phyloP scores from a whole-genome alignment of 495 filamentous ascomycete species.

The Trichoderma reesei region DNA sequence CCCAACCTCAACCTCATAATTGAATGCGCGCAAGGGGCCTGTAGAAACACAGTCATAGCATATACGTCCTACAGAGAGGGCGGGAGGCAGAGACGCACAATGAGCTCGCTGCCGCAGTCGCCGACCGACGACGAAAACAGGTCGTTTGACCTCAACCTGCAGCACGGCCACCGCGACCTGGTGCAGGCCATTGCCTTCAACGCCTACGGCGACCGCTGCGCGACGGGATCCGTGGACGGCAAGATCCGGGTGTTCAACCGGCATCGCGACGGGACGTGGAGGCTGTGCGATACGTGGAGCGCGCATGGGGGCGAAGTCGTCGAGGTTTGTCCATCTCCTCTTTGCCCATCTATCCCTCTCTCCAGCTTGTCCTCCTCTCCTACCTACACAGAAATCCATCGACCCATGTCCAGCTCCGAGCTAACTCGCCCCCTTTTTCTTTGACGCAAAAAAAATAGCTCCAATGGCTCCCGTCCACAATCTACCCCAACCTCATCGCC shows the following conservation, averaged over 20 bases:
- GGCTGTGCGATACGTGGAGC: constrained; percentile 74
- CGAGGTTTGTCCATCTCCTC: constrained; percentile 48
- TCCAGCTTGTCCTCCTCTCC: background rate
- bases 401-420: too few relatives aligned
- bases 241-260: constrained; percentile 85
- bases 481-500: constrained; percentile 47
- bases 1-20: too few relatives aligned
- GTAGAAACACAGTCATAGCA: too few relatives aligned
- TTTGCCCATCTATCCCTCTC: background rate
- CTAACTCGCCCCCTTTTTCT: too few relatives aligned
- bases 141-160: constrained; percentile 37
- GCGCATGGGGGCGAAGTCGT: constrained; percentile 87
- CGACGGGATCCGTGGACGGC: constrained; percentile 85
- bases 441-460: constrained; percentile 38
- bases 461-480: constrained; percentile 59
- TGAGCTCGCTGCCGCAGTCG: constrained; percentile 4
- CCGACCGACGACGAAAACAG: constrained; percentile 46
- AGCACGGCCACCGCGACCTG: constrained; percentile 58
- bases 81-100: background rate
- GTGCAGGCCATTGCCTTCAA: constrained; percentile 62
- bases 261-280: constrained; percentile 67
- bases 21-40: too few relatives aligned
- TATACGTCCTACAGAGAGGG: too few relatives aligned
- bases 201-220: constrained; percentile 79
- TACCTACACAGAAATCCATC: background rate